Conservation (phyloP, 176 grass and related monocot species). For the Musa schizocarpa region DNA sequence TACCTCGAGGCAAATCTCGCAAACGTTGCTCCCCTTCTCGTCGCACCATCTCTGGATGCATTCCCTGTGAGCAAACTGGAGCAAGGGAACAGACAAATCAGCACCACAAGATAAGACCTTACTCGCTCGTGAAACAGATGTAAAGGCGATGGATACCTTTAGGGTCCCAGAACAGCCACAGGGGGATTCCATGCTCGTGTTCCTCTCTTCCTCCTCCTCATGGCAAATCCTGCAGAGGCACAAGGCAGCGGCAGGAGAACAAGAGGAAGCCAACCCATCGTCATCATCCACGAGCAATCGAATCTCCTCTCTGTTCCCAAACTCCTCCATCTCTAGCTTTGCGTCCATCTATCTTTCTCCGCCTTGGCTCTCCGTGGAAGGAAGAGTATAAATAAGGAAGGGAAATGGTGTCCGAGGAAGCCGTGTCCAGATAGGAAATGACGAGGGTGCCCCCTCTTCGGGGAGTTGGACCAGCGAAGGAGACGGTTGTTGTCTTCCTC, state of each 20-base stretch:
- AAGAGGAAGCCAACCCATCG: background rate
- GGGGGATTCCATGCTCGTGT: conserved; percentile 4
- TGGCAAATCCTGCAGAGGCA: conserved; percentile 15
- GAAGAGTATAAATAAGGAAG: too few species aligned
- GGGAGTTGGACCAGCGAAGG: too few species aligned
- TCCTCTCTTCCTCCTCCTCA: conserved; percentile 11
- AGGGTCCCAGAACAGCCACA: conserved; percentile 8
- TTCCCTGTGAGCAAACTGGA: conserved; percentile 77
- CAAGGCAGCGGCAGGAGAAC: background rate
- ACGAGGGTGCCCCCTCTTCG: too few species aligned
- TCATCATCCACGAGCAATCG: conserved; percentile 18
- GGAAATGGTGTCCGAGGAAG: too few species aligned
- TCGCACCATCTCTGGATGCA: conserved; percentile 99
- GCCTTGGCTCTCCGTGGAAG: too few species aligned
- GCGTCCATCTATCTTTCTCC: too few species aligned
- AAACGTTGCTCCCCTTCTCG: conserved; percentile 86
- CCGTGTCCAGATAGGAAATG: too few species aligned
- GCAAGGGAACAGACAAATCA: background rate
- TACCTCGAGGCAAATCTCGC: conserved; percentile 87
- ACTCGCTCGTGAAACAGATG: background rate
- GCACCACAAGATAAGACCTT: background rate
- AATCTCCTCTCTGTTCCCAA: background rate
- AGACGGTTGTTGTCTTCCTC: too few species aligned
- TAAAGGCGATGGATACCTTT: background rate
- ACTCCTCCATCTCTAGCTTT: background rate